Evolutionary conservation across 2,329 filamentous ascomycete species (phyloP).

Genomic region (Colletotrichum trifolii): DNA sequence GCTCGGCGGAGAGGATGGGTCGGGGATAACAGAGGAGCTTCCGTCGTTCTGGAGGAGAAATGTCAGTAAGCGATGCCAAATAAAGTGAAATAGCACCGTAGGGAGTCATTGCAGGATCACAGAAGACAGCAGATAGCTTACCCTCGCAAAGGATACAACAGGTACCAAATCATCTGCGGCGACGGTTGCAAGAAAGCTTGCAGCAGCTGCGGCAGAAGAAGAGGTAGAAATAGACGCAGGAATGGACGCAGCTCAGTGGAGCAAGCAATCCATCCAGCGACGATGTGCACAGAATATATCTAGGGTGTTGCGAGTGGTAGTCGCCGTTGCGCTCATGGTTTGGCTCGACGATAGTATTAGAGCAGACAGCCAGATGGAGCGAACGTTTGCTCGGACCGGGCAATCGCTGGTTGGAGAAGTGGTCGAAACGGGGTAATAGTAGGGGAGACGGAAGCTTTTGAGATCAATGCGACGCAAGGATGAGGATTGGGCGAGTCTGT

Average conservation of each 20-base stretch:
- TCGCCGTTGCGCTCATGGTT: constrained; percentile 27
- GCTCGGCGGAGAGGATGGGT: constrained; percentile 72
- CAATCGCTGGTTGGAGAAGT: constrained; percentile 7
- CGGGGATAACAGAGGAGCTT: constrained; percentile 73
- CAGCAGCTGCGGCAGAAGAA: constrained; percentile 30
- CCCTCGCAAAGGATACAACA: constrained; percentile 82
- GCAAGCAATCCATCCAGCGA: constrained; percentile 26
- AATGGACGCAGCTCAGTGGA: constrained; percentile 24
- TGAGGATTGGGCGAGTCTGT: constrained; percentile 19
- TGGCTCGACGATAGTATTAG: constrained; percentile 13
- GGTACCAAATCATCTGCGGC: constrained; percentile 76
- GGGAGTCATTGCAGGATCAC: not conserved
- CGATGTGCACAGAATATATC: constrained; percentile 10
- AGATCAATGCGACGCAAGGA: constrained; percentile 10
- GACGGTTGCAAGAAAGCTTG: constrained; percentile 34
- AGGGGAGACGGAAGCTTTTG: constrained; percentile 15
- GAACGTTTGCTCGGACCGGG: constrained; percentile 17
- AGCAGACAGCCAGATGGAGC: constrained; percentile 6
- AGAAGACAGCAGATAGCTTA: constrained; percentile 51
- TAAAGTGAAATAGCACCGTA: constrained; percentile 4
- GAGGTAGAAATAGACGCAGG: constrained; percentile 16
- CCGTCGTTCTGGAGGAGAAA: constrained; percentile 69
- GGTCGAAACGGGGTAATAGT: not conserved
- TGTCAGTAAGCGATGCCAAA: constrained; percentile 23
- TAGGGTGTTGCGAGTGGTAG: constrained; percentile 14